Percentiles rank a stretch among this genome's conserved stretches.
Evolutionary conservation across 352 stramenopile genomes (phyloP).

Genomic region (Phytophthora pluvialis): DNA sequence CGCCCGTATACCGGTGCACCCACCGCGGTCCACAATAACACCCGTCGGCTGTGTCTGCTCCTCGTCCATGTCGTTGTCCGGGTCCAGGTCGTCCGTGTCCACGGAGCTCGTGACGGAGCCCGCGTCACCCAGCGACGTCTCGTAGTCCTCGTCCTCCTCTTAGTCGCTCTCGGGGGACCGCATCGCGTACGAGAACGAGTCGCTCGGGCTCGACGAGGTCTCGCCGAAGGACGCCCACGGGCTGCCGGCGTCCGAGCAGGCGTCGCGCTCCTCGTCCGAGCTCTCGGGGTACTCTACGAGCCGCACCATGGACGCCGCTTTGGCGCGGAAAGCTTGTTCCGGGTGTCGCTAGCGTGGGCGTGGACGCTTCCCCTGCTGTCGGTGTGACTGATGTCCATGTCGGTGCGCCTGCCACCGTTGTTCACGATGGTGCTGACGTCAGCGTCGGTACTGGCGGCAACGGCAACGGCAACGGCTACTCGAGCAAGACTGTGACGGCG

Average conservation of each 20-base stretch:
- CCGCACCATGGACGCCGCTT: slow-evolving; percentile 38
- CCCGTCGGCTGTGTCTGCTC: slow-evolving; percentile 8
- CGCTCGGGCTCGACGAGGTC: slow-evolving; percentile 33
- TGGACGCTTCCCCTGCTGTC: not conserved
- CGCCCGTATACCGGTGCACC: no score
- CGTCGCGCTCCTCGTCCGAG: slow-evolving; percentile 47
- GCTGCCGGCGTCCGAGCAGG: slow-evolving; percentile 10
- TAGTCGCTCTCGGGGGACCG: slow-evolving; percentile 18
- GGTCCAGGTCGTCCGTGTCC: slow-evolving; percentile 35
- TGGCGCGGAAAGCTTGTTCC: not conserved
- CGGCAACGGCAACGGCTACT: slow-evolving; percentile 2
- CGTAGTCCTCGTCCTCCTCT: slow-evolving; percentile 40
- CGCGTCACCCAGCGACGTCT: slow-evolving; percentile 19
- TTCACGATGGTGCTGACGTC: slow-evolving; percentile 9
- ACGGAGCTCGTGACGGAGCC: slow-evolving; percentile 30
- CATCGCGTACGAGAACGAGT: slow-evolving; percentile 42
- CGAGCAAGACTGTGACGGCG: slow-evolving; percentile 12
- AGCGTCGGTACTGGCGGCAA: not conserved
- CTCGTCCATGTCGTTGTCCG: slow-evolving; percentile 22
- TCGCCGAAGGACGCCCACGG: slow-evolving; percentile 45
- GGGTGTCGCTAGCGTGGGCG: not conserved
- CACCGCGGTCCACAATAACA: no score
- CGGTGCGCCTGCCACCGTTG: slow-evolving; percentile 6
- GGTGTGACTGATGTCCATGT: not conserved
- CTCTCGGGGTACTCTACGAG: slow-evolving; percentile 65